Percentiles rank a stretch among this genome's conserved stretches.
Evolutionary conservation across 495 filamentous ascomycete species (phyloP).

Genomic region (Lepraria neglecta): DNA sequence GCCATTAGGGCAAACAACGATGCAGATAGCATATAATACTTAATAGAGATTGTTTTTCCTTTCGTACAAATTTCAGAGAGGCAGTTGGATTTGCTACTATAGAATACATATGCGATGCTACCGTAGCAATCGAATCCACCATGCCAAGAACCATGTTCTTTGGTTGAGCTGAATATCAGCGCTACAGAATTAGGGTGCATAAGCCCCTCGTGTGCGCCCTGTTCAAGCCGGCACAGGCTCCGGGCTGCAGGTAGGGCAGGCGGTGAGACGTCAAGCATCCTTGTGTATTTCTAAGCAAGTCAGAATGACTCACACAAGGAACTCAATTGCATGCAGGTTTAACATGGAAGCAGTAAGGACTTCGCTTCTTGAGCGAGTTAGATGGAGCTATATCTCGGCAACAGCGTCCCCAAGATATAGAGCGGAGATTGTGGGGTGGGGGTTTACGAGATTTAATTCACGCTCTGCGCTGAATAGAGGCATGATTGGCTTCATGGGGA

Average conservation of each 20-base stretch:
- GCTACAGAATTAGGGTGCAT: slow-evolving; percentile 1
- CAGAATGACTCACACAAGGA: background rate
- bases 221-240: background rate
- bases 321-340: background rate
- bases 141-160: background rate
- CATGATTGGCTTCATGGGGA: background rate
- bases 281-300: background rate
- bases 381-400: background rate
- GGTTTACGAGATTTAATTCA: background rate
- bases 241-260: slow-evolving; percentile 6
- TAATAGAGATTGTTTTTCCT: slow-evolving; percentile 14
- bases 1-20: slow-evolving; percentile 20
- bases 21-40: slow-evolving; percentile 24
- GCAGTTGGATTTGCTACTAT: background rate
- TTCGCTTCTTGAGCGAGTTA: background rate
- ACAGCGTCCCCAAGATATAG: background rate
- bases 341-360: slow-evolving; percentile 5
- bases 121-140: background rate
- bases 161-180: background rate
- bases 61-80: background rate
- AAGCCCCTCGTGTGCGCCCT: background rate
- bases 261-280: slow-evolving; percentile 3
- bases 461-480: background rate
- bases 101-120: background rate
- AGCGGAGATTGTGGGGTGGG: slow-evolving; percentile 3